phyloP scores from a whole-genome alignment of 257 asterid species.

The Linaria vulgaris region DNA sequence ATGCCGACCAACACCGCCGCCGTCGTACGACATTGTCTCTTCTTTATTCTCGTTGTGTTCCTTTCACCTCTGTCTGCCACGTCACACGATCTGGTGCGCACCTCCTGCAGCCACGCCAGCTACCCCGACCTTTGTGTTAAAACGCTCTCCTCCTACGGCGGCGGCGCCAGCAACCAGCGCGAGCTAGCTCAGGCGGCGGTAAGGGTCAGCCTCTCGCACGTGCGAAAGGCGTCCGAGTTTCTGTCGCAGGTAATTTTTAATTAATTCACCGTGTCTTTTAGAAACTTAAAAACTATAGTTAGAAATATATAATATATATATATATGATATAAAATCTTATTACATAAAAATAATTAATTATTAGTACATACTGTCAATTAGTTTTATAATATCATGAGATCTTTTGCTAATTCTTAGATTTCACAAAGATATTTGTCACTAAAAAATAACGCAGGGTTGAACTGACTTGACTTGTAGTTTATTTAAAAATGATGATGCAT shows the following conservation, averaged over 20 bases:
- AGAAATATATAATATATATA: no score
- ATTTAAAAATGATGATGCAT: no score
- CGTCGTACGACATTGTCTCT: not conserved
- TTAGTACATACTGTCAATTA: no score
- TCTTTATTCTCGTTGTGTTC: not conserved
- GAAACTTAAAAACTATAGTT: no score
- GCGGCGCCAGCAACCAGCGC: conserved; percentile 61
- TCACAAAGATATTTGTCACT: no score
- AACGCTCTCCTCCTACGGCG: conserved; percentile 69
- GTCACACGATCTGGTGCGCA: conserved; percentile 38
- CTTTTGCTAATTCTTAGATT: no score
- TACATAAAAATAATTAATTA: no score
- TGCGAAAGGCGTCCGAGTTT: conserved; percentile 39
- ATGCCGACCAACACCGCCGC: no score
- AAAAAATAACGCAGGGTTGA: no score
- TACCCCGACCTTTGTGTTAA: conserved; percentile 80
- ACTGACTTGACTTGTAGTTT: not conserved
- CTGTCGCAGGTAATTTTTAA: conserved; percentile 28
- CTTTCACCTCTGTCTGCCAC: not conserved
- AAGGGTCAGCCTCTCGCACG: conserved; percentile 60
- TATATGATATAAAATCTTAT: no score
- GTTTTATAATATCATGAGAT: no score
- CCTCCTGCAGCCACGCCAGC: conserved; percentile 83
- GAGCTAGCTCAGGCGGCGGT: conserved; percentile 76
- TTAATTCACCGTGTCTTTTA: not conserved